Evolutionary conservation across 306 rosid species (phyloP), one percentile per base, ranked within the genome.

Genomic region (Geum urbanum): DNA sequence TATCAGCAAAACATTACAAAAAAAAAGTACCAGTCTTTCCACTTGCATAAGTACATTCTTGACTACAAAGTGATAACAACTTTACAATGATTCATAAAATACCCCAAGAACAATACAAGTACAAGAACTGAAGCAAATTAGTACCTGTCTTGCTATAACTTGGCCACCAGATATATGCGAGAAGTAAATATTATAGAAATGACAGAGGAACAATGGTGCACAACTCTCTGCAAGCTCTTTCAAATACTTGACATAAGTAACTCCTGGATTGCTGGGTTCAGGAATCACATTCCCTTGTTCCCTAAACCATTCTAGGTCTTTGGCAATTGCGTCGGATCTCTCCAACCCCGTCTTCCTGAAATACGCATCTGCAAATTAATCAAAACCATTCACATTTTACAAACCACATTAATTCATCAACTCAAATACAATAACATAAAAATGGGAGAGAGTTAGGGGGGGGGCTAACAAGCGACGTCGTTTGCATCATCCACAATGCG

Each of bases 341-440:
- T 94, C 92, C 87, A 94, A 74, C 24, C 97, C 96, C n/a, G 86
- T 87, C 67, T 79, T 88, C 86, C 96, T 88, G 67, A 94, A 80
- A 77, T 88, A 89, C 9, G 95, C 86, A 74, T 82, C 96, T 91
- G 76, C 37, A 41, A 66, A 62, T 11, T 9, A 74, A 67, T n/a
- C n/a, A 44, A 74, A 19, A 18, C 66, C 58, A 65, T 49, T 18
- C 22, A 22, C 11, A 56, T 8, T 9, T n/a, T n/a, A n/a, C n/a
- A n/a, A n/a, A n/a, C n/a, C n/a, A n/a, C n/a, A n/a, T 13, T 16
- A 52, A 52, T 2, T 47, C 49, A 7, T 27, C 2, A 45, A 45
- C 9, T 43, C 7, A 48, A 63, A 69, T 46, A 9, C 14, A 27
- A 24, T 43, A 2, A 43, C 46, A 43, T 4, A 43, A 43, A 7